Evolutionary conservation across 495 filamentous ascomycete genomes (phyloP), one percentile per base, ranked within the genome.

Genomic region (Aspergillus olivimuriae): DNA sequence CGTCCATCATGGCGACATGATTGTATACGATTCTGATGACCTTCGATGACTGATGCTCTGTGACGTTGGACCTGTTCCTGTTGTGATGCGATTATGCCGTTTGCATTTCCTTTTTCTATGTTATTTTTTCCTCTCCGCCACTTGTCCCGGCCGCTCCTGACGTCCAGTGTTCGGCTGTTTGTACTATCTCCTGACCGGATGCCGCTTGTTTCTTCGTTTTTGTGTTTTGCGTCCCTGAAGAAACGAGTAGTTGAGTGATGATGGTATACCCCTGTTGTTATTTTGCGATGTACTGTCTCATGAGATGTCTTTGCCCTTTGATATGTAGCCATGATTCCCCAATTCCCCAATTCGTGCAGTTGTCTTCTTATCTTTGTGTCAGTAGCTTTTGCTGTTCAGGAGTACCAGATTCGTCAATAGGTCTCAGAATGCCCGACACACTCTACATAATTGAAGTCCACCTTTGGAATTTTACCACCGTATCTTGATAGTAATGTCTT

Each of bases 1-100:
- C 52, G 52, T 52, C 61, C 57, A 49, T 58, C 61, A 63, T 58
- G 60, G 61, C 60, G 56, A 66, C 63, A 65, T 68, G 66, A 65
- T 66, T 68, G 64, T 68, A n/a, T n/a, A 70, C 57, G 66, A 70
- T 66, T 69, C 56, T 68, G 61, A 70, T 67, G 66, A 70, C 62
- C 64, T 68, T 58, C 59, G 59, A 68, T 57, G 65, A 65, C 56
- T 55, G 61, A 56, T 58, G 56, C 53, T 56, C 52, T 60, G 48
- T 65, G 24, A 6, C 11, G 5, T 6, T 28, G 24, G 11, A 6
- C 6, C 24, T 28, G 24, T 28, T 28, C 6, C 24, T 28, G 24
- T 28, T 28, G 46, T 58, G 52, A 56, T 55, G 56, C 41, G 39
- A 51, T 49, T 46, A 50, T 45, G 37, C n/a, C n/a, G n/a, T n/a